Conservation (phyloP, 768 basidiomycete genomes). For the Suillus spraguei region DNA sequence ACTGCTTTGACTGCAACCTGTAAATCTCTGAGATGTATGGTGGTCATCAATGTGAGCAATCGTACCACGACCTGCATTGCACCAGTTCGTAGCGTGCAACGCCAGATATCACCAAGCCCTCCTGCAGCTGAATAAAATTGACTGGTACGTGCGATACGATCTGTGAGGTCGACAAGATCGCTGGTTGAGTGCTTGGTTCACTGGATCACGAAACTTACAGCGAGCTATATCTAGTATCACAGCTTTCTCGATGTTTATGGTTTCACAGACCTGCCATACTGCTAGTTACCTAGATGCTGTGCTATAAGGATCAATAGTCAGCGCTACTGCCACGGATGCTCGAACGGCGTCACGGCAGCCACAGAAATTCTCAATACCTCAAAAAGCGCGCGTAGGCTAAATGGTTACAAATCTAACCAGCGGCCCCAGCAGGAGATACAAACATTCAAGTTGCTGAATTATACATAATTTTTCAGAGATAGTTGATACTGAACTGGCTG, state of each 20-base stretch:
- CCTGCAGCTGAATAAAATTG: background rate
- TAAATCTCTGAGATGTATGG: background rate
- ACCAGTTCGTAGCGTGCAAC: background rate
- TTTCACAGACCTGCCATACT: background rate
- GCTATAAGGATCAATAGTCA: background rate
- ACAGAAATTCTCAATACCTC: too few relatives aligned
- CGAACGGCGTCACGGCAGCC: too few relatives aligned
- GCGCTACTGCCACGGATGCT: too few relatives aligned
- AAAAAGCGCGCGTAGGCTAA: too few relatives aligned
- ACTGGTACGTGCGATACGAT: constrained; percentile 1
- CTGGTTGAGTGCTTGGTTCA: background rate
- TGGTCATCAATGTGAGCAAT: background rate
- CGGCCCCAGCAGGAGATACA: background rate
- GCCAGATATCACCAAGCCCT: constrained; percentile 10
- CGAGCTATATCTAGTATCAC: background rate
- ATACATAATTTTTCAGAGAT: background rate
- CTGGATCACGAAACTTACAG: background rate
- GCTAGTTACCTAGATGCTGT: background rate
- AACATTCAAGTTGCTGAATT: background rate
- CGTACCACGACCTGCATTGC: background rate
- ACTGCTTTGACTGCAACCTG: constrained; percentile 12
- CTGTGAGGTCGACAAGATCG: constrained; percentile 5
- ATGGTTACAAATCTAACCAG: too few relatives aligned
- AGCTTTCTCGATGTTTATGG: background rate
- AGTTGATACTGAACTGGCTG: background rate